Base-by-base conservation (phyloP, 2,329 filamentous ascomycete species). In the Phialemoniopsis sp. region DNA sequence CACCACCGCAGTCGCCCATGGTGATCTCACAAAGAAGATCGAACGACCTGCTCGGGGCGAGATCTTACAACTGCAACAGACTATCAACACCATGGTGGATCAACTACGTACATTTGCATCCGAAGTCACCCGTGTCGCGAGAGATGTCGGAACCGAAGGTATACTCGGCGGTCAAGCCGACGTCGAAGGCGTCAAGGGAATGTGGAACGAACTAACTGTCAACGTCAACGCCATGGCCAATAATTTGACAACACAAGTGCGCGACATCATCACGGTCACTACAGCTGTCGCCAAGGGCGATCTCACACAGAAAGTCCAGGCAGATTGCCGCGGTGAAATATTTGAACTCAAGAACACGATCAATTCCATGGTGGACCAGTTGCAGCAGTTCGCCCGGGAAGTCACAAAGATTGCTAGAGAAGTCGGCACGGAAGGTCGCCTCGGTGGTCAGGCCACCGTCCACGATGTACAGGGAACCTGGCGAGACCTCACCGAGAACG, bases 351-450 rank as follows among this genome's bases (percentile, higher is more conserved):
- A 98, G 67, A 90, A 89, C 44, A 97, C 93, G 34, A 98, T 97
- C 72, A 98, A 98, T 67, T 93, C 87, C 60, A 98, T 98, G 91
- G 91, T 98, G 50, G 93, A 96, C 61, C 93, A 96, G 62, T 73
- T 98, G 42, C 89, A 95, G 57, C 90, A 96, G 58, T 97, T 97
- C 59, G 93, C 93, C 9, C 87, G 89, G 57, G 91, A 97, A 68
- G 93, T 98, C 53, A 97, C 91, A 29, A 94, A 93, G 64, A 87
- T 98, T 56, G 91, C 91, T 29, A 85, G 89, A 60, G 91, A 97
- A 64, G 93, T 97, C 72, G 91, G 91, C 44, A 97, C 93, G 2
- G 91, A 98, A 63, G 91, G 91, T 53, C 82, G 89, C 46, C 77
- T 98, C 13, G 91, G 93, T 59, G 91, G 93, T 9, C 93, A 98